Evolutionary conservation across 2,329 filamentous ascomycete species (phyloP).

Genomic region (Aspergillus quadrilineatus): DNA sequence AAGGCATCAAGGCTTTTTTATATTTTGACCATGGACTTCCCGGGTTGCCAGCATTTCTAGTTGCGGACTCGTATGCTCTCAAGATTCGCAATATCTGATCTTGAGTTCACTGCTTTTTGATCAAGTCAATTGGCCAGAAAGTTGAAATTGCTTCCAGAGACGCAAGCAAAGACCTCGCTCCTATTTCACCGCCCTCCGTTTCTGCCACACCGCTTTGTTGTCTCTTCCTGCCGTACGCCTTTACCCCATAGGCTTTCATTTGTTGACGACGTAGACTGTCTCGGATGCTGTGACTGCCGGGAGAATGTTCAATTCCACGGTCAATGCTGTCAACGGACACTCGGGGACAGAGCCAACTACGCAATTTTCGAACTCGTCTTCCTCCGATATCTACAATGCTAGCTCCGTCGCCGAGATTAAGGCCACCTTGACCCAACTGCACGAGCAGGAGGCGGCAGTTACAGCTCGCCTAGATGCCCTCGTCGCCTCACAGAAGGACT

Average conservation of each 20-base stretch:
- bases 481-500: constrained; percentile 77
- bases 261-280: neutral
- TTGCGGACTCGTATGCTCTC: neutral
- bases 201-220: constrained; percentile 12
- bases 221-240: neutral
- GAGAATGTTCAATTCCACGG: constrained; percentile 23
- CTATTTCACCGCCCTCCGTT: constrained; percentile 8
- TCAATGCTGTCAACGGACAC: constrained; percentile 29
- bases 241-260: neutral
- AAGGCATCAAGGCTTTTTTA: constrained; percentile 5
- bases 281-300: neutral
- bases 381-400: constrained; percentile 62
- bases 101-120: neutral
- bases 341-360: constrained; percentile 8
- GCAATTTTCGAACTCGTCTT: constrained; percentile 12
- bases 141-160: neutral
- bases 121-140: neutral
- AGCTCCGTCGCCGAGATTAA: constrained; percentile 76
- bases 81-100: neutral
- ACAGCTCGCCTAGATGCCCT: constrained; percentile 73
- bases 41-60: neutral
- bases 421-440: constrained; percentile 71
- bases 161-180: neutral
- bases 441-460: constrained; percentile 71
- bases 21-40: neutral